phyloP scores from a whole-genome alignment of 345 rosid species.

The Litchi chinensis region DNA sequence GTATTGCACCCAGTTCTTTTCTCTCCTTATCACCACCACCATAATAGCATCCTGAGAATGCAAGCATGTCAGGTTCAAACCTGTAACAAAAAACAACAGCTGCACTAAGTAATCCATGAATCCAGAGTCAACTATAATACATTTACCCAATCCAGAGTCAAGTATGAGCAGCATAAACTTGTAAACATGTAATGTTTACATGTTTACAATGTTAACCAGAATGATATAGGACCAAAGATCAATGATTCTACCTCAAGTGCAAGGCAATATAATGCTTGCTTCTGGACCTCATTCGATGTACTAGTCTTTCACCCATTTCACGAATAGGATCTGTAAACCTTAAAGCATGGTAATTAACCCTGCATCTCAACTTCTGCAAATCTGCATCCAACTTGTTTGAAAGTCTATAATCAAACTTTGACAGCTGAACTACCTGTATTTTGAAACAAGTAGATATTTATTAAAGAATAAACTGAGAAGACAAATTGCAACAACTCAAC shows the following conservation, averaged over 20 bases:
- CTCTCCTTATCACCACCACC: slow-evolving; percentile 97
- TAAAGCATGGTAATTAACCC: slow-evolving; percentile 91
- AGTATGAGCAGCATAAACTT: background rate
- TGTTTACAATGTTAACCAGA: slow-evolving; percentile 12
- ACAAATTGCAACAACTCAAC: background rate
- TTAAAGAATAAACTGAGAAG: background rate
- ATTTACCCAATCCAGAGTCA: background rate
- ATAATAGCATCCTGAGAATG: slow-evolving; percentile 97
- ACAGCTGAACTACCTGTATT: slow-evolving; percentile 78
- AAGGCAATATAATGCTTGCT: slow-evolving; percentile 86
- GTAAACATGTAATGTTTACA: background rate
- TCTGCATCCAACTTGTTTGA: slow-evolving; percentile 83
- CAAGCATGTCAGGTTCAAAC: slow-evolving; percentile 99
- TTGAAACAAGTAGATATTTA: background rate
- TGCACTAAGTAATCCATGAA: slow-evolving; percentile 27
- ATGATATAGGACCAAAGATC: slow-evolving; percentile 18
- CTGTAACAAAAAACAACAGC: slow-evolving; percentile 49
- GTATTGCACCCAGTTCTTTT: slow-evolving; percentile 74
- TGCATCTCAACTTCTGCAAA: slow-evolving; percentile 90
- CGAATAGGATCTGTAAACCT: slow-evolving; percentile 82
- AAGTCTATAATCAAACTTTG: slow-evolving; percentile 92
- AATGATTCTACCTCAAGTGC: slow-evolving; percentile 75
- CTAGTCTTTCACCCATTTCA: slow-evolving; percentile 73
- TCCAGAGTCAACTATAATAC: background rate
- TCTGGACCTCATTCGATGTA: slow-evolving; percentile 71